A percentile compares a stretch with the other conserved stretches of the same genome.
Evolutionary conservation across 2,329 filamentous ascomycete species (phyloP).

Genomic region (Aureobasidium musti): DNA sequence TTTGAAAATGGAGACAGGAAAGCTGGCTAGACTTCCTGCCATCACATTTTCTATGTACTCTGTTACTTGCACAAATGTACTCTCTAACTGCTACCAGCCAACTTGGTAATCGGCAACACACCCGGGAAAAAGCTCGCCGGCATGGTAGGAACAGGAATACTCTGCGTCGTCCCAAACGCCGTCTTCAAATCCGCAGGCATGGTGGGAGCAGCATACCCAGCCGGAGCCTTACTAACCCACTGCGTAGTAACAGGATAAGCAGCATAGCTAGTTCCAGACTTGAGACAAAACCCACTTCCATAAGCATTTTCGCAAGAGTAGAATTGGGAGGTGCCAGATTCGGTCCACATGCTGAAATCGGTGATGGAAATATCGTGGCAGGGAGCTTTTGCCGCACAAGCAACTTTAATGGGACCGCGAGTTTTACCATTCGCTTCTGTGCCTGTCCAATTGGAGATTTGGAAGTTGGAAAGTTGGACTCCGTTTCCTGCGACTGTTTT

Average conservation of each 20-base stretch:
- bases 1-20: too few species aligned
- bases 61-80: too few species aligned
- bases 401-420: conserved; percentile 57
- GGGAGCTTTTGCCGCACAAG: conserved; percentile 54
- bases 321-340: conserved; percentile 44
- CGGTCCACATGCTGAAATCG: conserved; percentile 58
- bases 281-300: conserved; percentile 52
- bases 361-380: conserved; percentile 56
- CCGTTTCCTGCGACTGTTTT: conserved; percentile 50
- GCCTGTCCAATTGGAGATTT: conserved; percentile 59
- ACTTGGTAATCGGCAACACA: conserved; percentile 21
- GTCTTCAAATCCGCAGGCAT: conserved; percentile 43
- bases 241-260: conserved; percentile 42
- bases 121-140: conserved; percentile 47
- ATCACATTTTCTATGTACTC: too few species aligned
- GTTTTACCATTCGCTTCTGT: conserved; percentile 52
- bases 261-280: conserved; percentile 36
- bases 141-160: conserved; percentile 48
- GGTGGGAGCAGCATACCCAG: conserved; percentile 44
- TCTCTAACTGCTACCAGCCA: conserved; percentile 25
- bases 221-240: conserved; percentile 43
- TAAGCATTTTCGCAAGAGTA: conserved; percentile 56
- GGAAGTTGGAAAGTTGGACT: conserved; percentile 56
- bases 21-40: too few species aligned
- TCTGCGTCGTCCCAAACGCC: conserved; percentile 40